Evolutionary conservation across 2,329 filamentous ascomycete genomes (phyloP).

Genomic region (Thielaviopsis cerberus): DNA sequence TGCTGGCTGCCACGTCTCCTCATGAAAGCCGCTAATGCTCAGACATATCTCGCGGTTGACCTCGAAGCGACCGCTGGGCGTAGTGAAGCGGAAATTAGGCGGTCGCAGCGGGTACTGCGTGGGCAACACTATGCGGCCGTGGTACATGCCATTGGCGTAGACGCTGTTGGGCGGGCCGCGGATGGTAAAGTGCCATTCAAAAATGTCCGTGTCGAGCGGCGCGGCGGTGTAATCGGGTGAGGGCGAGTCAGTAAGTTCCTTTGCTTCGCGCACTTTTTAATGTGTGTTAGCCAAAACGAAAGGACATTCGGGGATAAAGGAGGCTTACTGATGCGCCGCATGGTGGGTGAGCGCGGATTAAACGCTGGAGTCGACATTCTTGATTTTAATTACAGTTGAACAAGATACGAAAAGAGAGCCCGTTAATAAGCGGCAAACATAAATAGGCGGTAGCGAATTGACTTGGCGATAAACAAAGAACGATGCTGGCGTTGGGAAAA

Average conservation of each 20-base stretch:
- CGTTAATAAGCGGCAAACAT: too few species aligned
- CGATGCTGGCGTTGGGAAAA: too few species aligned
- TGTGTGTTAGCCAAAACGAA: neutral
- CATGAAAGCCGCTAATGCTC: slow-evolving; percentile 83
- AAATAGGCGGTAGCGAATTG: too few species aligned
- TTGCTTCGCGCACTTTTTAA: slow-evolving; percentile 62
- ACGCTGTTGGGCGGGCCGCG: slow-evolving; percentile 66
- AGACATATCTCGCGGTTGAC: slow-evolving; percentile 94
- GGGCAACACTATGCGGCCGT: slow-evolving; percentile 84
- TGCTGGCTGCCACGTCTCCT: slow-evolving; percentile 96
- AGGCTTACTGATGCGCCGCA: slow-evolving; percentile 58
- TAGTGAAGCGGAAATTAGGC: slow-evolving; percentile 88
- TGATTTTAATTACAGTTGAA: neutral
- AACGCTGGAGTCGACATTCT: slow-evolving; percentile 29
- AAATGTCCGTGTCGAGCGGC: slow-evolving; percentile 75
- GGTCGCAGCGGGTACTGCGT: slow-evolving; percentile 79
- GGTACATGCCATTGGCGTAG: slow-evolving; percentile 72
- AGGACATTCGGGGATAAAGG: neutral
- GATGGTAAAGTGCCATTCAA: slow-evolving; percentile 99
- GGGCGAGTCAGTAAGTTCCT: slow-evolving; percentile 62
- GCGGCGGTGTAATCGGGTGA: slow-evolving; percentile 71
- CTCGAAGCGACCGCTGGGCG: slow-evolving; percentile 82
- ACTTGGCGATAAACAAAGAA: too few species aligned
- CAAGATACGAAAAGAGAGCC: too few species aligned
- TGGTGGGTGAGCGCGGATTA: slow-evolving; percentile 65